A percentile compares a stretch with the other conserved stretches of the same genome.
Conservation (phyloP, 768 basidiomycete genomes). For the Panus rudis region DNA sequence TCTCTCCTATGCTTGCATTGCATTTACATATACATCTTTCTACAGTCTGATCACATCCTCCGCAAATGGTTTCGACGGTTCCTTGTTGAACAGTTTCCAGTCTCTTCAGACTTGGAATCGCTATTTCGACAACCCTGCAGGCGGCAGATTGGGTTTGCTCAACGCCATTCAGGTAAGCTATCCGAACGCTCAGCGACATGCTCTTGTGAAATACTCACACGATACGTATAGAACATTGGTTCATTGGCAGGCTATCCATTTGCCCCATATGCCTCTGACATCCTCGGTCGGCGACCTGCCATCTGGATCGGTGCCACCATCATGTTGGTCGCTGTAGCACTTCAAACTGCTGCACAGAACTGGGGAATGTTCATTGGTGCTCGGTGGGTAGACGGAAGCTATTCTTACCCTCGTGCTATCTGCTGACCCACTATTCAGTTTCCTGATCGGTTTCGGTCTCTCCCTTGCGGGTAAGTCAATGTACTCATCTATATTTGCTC, state of each 20-base stretch:
- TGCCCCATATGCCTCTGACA: constrained; percentile 66
- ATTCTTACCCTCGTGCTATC: not conserved
- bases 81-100: constrained; percentile 79
- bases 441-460: constrained; percentile 71
- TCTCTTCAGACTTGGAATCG: constrained; percentile 53
- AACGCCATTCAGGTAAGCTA: constrained; percentile 62
- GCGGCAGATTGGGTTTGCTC: constrained; percentile 55
- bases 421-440: constrained; percentile 26
- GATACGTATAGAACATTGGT: constrained; percentile 56
- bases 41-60: constrained; percentile 66
- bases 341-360: constrained; percentile 68
- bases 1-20: not conserved
- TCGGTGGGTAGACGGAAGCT: constrained; percentile 35
- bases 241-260: constrained; percentile 61
- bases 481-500: not conserved
- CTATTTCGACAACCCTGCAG: constrained; percentile 51
- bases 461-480: constrained; percentile 56
- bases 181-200: not conserved
- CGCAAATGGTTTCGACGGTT: constrained; percentile 71
- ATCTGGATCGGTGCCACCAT: constrained; percentile 65
- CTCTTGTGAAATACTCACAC: not conserved
- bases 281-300: constrained; percentile 57
- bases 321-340: constrained; percentile 59
- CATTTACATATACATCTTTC: not conserved
- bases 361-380: constrained; percentile 78